phyloP scores from a whole-genome alignment of 345 rosid genomes.

The Adansonia digitata region DNA sequence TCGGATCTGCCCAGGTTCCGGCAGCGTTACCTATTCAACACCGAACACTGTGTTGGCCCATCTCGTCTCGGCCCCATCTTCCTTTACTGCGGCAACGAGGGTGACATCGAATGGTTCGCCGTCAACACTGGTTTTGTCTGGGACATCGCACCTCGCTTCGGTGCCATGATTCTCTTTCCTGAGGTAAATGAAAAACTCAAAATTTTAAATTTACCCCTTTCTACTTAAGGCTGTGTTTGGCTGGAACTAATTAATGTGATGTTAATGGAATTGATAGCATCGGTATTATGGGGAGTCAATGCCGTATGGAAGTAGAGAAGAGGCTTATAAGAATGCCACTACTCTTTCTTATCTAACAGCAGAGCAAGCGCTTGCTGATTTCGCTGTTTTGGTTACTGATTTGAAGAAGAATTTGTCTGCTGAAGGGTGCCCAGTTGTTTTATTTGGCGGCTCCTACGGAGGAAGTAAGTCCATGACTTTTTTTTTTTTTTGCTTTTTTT shows the following conservation, averaged over 20 bases:
- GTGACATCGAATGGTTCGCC: constrained; percentile 66
- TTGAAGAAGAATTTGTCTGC: constrained; percentile 83
- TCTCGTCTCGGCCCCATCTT: constrained; percentile 44
- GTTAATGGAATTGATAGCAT: constrained; percentile 8
- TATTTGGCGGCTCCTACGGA: constrained; percentile 96
- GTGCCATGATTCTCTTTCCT: constrained; percentile 52
- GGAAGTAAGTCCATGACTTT: constrained; percentile 56
- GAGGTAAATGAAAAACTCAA: constrained; percentile 27
- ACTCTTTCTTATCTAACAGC: constrained; percentile 68
- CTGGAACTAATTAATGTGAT: background rate
- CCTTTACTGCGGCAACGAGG: constrained; percentile 62
- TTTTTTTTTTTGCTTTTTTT: background rate
- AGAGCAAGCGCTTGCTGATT: constrained; percentile 95
- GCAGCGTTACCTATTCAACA: constrained; percentile 46
- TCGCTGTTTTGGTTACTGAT: constrained; percentile 60
- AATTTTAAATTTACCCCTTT: background rate
- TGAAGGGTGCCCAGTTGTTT: constrained; percentile 70
- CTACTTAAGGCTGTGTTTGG: background rate
- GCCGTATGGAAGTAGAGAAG: constrained; percentile 18
- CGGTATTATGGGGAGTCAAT: constrained; percentile 18
- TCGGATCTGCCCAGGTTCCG: constrained; percentile 32
- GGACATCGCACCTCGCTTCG: constrained; percentile 52
- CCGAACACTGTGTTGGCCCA: constrained; percentile 50
- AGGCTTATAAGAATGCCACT: constrained; percentile 18
- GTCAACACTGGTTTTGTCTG: constrained; percentile 53